A percentile compares a stretch with the other conserved stretches of the same genome.
Conservation (phyloP, 208 protist genomes). For the Trichomonas vaginalis region DNA sequence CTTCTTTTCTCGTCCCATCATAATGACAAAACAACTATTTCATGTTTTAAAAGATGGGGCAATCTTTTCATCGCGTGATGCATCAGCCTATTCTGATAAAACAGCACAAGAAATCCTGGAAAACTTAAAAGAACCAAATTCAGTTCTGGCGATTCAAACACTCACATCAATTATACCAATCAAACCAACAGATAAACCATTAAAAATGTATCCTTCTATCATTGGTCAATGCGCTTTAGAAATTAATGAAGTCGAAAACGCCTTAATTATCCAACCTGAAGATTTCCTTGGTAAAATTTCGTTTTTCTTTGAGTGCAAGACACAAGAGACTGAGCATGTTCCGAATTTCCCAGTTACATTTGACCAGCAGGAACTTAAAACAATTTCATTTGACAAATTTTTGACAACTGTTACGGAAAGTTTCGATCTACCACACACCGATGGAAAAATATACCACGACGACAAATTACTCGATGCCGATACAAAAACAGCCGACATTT, state of each 20-base stretch:
- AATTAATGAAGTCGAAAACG: not conserved
- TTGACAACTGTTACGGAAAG: not conserved
- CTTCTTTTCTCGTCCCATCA: too few species aligned
- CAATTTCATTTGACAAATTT: not conserved
- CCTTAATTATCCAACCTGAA: not conserved
- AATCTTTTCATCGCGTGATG: not conserved
- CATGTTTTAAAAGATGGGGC: not conserved
- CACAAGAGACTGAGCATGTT: not conserved
- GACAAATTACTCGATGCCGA: not conserved
- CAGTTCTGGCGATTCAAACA: not conserved
- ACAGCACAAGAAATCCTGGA: not conserved
- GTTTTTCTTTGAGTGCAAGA: not conserved
- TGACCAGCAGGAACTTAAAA: not conserved
- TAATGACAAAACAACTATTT: not conserved
- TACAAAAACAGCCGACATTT: not conserved
- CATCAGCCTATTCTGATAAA: not conserved
- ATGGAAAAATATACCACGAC: not conserved
- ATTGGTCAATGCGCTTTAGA: not conserved
- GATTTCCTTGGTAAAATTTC: not conserved
- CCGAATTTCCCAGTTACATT: not conserved
- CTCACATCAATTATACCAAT: not conserved
- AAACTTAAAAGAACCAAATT: not conserved
- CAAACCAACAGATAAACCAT: not conserved
- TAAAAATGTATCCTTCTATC: not conserved
- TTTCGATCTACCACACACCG: not conserved